These are phyloP conservation scores for Nemania sp. DNA, from an alignment of 2,329 filamentous ascomycete genomes.

Conservation along the genomic window DNA sequence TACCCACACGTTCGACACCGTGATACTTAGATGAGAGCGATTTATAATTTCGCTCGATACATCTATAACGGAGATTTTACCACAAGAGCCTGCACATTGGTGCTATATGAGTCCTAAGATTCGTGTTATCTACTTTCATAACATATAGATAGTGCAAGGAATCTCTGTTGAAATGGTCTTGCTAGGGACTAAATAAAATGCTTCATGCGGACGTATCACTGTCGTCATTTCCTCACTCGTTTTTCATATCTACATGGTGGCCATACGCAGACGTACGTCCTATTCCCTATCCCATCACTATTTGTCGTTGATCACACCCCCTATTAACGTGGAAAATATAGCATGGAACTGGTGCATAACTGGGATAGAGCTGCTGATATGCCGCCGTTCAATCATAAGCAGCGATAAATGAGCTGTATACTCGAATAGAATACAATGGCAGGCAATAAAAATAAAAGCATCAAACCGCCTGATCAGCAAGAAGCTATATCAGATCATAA, in stretches of 20 bases:
- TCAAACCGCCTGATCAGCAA: slow-evolving; percentile 30
- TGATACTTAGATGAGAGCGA: too few species aligned
- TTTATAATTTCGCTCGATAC: too few species aligned
- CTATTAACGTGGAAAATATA: slow-evolving; percentile 16
- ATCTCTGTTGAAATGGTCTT: not conserved
- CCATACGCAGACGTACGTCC: not conserved
- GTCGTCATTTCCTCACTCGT: not conserved
- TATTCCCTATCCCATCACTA: not conserved
- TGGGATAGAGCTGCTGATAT: slow-evolving; percentile 12
- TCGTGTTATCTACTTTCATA: not conserved
- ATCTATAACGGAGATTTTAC: not conserved
- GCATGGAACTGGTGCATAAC: slow-evolving; percentile 20
- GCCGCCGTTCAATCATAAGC: slow-evolving; percentile 15
- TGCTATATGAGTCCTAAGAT: slow-evolving; percentile 1
- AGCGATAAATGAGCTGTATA: slow-evolving; percentile 14
- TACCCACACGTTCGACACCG: too few species aligned
- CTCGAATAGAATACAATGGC: slow-evolving; percentile 27
- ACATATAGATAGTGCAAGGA: not conserved
- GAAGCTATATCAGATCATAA: not conserved
- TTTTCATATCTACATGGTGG: slow-evolving; percentile 3
- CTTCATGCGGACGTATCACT: not conserved
- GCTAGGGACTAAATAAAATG: not conserved
- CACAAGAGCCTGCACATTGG: not conserved
- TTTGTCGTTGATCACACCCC: not conserved
- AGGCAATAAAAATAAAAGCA: slow-evolving; percentile 29